A percentile compares a stretch with the other conserved stretches of the same genome.
phyloP scores from a whole-genome alignment of 2,329 filamentous ascomycete genomes.

The Cytospora chrysosperma region DNA sequence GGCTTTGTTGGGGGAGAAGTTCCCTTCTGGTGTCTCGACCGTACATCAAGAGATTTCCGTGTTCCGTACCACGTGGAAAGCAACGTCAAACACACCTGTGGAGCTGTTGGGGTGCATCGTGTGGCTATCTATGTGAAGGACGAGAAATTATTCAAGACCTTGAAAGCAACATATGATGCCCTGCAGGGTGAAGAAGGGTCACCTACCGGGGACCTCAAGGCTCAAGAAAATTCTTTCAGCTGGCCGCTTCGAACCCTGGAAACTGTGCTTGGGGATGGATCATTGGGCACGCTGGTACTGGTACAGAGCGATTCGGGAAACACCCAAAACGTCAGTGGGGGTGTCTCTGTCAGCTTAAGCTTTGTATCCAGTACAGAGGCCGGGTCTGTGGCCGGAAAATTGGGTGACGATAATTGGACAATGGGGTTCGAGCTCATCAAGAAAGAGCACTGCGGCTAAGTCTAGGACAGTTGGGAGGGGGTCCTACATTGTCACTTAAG shows the following conservation, averaged over 20 bases:
- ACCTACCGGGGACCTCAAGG: background rate
- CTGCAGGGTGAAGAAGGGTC: conserved; percentile 22
- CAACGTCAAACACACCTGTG: conserved; percentile 48
- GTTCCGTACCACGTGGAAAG: conserved; percentile 46
- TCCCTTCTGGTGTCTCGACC: conserved; percentile 67
- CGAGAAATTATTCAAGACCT: conserved; percentile 24
- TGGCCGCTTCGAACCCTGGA: conserved; percentile 5
- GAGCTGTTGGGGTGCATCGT: conserved; percentile 49
- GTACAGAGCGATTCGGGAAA: background rate
- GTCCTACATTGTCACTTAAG: too few relatives aligned
- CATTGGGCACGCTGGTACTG: background rate
- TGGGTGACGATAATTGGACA: conserved; percentile 6
- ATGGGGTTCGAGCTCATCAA: background rate
- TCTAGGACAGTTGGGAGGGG: background rate
- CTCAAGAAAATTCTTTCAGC: background rate
- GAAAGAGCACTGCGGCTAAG: background rate
- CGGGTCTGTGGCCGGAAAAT: background rate
- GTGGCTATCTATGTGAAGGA: conserved; percentile 39
- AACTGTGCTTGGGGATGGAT: background rate
- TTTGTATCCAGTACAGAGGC: background rate
- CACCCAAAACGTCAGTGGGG: background rate
- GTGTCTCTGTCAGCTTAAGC: background rate
- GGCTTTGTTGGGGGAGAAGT: conserved; percentile 45
- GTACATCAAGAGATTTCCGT: conserved; percentile 54
- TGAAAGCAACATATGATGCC: conserved; percentile 33